Evolutionary conservation across 1,284 basidiomycete genomes (phyloP).

Genomic region (Athelia sp.): DNA sequence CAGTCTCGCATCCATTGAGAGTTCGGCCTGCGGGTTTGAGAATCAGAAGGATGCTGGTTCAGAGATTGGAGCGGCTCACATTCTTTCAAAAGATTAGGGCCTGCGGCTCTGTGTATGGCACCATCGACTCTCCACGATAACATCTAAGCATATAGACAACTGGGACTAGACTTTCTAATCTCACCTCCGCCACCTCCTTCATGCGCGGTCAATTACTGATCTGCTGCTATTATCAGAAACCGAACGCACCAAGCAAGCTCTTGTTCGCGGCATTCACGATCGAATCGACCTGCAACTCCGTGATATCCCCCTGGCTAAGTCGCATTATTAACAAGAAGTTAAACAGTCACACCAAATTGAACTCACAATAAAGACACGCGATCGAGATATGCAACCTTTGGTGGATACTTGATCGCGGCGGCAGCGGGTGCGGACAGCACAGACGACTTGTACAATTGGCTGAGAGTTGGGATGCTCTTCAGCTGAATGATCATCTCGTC

Average conservation of each 20-base stretch:
- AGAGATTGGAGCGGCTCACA: slow-evolving; percentile 41
- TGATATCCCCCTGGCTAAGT: slow-evolving; percentile 74
- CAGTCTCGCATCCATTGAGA: slow-evolving; percentile 76
- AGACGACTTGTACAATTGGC: slow-evolving; percentile 39
- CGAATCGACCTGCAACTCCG: slow-evolving; percentile 63
- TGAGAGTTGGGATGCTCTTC: slow-evolving; percentile 46
- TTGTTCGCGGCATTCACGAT: slow-evolving; percentile 90
- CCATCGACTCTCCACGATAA: slow-evolving; percentile 60
- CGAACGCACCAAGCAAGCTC: slow-evolving; percentile 59
- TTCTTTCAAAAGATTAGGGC: slow-evolving; percentile 66
- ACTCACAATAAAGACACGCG: slow-evolving; percentile 61
- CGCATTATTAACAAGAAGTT: slow-evolving; percentile 1
- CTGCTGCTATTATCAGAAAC: slow-evolving; percentile 3
- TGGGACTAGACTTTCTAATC: slow-evolving; percentile 14
- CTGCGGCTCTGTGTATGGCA: slow-evolving; percentile 85
- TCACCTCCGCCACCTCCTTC: slow-evolving; percentile 68
- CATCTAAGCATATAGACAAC: not conserved
- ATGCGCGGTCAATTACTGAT: not conserved
- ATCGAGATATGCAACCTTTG: slow-evolving; percentile 36
- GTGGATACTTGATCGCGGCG: slow-evolving; percentile 29
- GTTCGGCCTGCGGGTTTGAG: slow-evolving; percentile 40
- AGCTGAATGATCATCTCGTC: slow-evolving; percentile 33
- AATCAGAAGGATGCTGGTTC: slow-evolving; percentile 3
- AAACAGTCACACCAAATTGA: slow-evolving; percentile 1
- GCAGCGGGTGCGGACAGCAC: slow-evolving; percentile 28